Evolutionary conservation across 768 basidiomycete genomes (phyloP).

Genomic region (Strobilomyces dryophilus): DNA sequence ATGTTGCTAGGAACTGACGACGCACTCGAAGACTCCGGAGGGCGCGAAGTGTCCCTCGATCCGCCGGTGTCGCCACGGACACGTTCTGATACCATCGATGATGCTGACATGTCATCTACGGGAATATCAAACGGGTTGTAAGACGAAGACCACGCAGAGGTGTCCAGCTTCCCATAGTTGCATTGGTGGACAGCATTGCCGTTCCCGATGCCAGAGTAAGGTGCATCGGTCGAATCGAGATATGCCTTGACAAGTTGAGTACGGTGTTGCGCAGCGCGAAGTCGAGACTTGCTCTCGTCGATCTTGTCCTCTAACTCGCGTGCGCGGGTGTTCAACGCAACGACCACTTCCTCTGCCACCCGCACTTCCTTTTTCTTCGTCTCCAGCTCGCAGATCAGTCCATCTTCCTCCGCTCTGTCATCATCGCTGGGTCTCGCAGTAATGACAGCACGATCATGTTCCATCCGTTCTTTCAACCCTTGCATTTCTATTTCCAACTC

Average conservation of each 20-base stretch:
- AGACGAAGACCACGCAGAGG: conserved; percentile 22
- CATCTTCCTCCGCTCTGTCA: conserved; percentile 44
- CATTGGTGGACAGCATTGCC: conserved; percentile 4
- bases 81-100: conserved; percentile 13
- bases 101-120: conserved; percentile 15
- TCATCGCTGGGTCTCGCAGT: conserved; percentile 40
- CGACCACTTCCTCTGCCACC: conserved; percentile 62
- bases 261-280: conserved; percentile 55
- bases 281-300: conserved; percentile 54
- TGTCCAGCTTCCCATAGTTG: conserved; percentile 14
- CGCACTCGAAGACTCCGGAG: conserved; percentile 31
- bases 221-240: conserved; percentile 20
- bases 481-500: conserved; percentile 60
- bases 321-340: conserved; percentile 58
- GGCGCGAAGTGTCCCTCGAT: conserved; percentile 12
- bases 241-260: conserved; percentile 43
- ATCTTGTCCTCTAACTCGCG: conserved; percentile 73
- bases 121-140: conserved; percentile 31
- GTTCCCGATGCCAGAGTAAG: conserved; percentile 5
- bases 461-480: conserved; percentile 48
- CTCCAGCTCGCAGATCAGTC: conserved; percentile 43
- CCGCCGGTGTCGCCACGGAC: conserved; percentile 10
- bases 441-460: conserved; percentile 52
- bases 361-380: conserved; percentile 51
- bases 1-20: conserved; percentile 21